Base-by-base conservation (phyloP, 345 rosid species). In the Boechera retrofracta region DNA sequence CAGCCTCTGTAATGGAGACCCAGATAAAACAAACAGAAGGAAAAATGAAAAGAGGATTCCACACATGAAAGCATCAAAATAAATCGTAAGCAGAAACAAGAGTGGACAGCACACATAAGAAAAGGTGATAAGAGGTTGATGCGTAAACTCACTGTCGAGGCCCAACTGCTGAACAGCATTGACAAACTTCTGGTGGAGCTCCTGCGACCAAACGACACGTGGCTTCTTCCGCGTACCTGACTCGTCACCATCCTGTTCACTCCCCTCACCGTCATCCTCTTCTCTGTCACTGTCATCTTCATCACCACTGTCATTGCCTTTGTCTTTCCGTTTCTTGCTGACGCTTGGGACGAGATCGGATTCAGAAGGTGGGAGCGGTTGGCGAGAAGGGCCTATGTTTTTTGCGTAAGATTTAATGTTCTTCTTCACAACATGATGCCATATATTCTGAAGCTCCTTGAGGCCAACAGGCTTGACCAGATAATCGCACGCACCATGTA, bases 401-500 rank as follows among this genome's bases (percentile, higher is more conserved):
- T 78, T 79, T 4, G 63, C 65, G 32, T 42, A 71, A 10, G 85
- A 88, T 24, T 58, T 51, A 29, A 61, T 61, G 45, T 80, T 93
- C 73, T 89, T 88, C 86, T 93, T 80, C 61, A 93, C 83, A 73
- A 92, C 90, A 83, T 92, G 98, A 38, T 90, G 98, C 98, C 98
- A 94, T 78, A 94, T 92, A 82, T 95, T 95, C 71, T 83, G 80
- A 61, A 95, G 89, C 87, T 89, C 96, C 87, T 95, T 90, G 21
- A 85, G 86, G 12, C 90, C 79, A 67, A 91, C 93, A 24, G 98
- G 99, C 74, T 95, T 95, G 48, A 89, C 72, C 71, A 95, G 69
- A 75, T 95, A 95, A 75, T 95, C 98, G 36, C 87, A 87, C 2
- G 99, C 99, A 15, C 99, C 99, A 65, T 91, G 97, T 7, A 83